phyloP scores from a whole-genome alignment of 805 yeast genomes.

The Barnettozyma siamensis region DNA sequence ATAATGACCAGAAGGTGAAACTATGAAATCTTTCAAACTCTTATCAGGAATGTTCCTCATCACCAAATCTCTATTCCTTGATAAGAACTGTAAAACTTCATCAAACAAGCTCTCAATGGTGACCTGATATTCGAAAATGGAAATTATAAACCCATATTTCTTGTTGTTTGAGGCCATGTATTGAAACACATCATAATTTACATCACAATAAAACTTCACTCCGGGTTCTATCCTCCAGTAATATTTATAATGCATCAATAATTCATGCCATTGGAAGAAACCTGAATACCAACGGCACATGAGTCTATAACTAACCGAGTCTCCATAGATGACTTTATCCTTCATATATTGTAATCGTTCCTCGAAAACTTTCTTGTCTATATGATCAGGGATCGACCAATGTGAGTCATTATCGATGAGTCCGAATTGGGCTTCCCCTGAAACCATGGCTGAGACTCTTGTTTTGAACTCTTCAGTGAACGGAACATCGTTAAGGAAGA shows the following conservation, averaged over 20 bases:
- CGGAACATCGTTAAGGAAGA: slow-evolving; percentile 76
- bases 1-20: slow-evolving; percentile 64
- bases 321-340: slow-evolving; percentile 61
- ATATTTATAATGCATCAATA: slow-evolving; percentile 66
- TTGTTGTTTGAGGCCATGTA: slow-evolving; percentile 56
- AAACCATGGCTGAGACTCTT: slow-evolving; percentile 44
- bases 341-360: slow-evolving; percentile 52
- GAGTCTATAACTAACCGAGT: slow-evolving; percentile 70
- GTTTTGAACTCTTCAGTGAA: slow-evolving; percentile 67
- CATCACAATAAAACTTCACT: slow-evolving; percentile 66
- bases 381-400: slow-evolving; percentile 82
- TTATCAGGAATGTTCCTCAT: slow-evolving; percentile 40
- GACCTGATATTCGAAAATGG: slow-evolving; percentile 64
- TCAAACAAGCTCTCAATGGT: slow-evolving; percentile 42
- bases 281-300: slow-evolving; percentile 91
- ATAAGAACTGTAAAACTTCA: slow-evolving; percentile 18
- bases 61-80: slow-evolving; percentile 6
- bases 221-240: slow-evolving; percentile 95
- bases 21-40: slow-evolving; percentile 63
- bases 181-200: slow-evolving; percentile 50
- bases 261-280: slow-evolving; percentile 68
- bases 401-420: slow-evolving; percentile 60
- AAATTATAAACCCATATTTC: slow-evolving; percentile 68
- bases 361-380: slow-evolving; percentile 70
- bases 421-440: slow-evolving; percentile 71